These are phyloP conservation scores for Hibiscus tridactylites DNA, from an alignment of 345 rosid species.

Conservation along the genomic window DNA sequence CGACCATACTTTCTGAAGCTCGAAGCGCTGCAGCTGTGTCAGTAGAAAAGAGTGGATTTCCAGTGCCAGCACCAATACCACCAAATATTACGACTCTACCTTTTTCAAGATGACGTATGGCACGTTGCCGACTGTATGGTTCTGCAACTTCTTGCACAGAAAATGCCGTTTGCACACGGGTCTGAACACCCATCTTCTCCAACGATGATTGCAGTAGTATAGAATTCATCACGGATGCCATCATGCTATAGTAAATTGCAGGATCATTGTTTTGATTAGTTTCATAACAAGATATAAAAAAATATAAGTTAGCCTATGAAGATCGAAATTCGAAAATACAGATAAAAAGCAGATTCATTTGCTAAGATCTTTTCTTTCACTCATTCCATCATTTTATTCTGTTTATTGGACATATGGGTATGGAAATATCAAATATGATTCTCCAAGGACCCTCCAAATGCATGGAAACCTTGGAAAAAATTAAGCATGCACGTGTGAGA, in stretches of 20 bases:
- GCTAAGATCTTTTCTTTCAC: background rate
- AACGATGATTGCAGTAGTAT: constrained; percentile 75
- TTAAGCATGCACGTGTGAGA: background rate
- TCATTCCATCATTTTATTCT: background rate
- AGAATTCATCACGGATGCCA: constrained; percentile 91
- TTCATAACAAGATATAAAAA: background rate
- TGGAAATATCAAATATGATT: background rate
- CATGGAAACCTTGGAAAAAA: background rate
- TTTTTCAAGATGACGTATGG: constrained; percentile 80
- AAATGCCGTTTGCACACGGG: constrained; percentile 71
- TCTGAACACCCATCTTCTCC: constrained; percentile 69
- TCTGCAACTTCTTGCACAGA: constrained; percentile 70
- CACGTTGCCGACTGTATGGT: constrained; percentile 69
- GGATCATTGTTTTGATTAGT: background rate
- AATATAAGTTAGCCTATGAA: background rate
- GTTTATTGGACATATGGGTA: background rate
- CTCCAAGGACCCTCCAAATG: background rate
- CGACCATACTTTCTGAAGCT: constrained; percentile 68
- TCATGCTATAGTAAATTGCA: constrained; percentile 48
- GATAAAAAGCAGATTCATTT: background rate
- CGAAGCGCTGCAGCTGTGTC: constrained; percentile 87
- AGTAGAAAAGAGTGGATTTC: constrained; percentile 81
- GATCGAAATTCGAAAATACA: background rate
- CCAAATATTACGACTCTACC: constrained; percentile 95
- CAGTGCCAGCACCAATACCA: constrained; percentile 80